Percentiles rank a stretch among this genome's conserved stretches.
phyloP scores from a whole-genome alignment of 345 rosid species.

The Arabis hirsuta region DNA sequence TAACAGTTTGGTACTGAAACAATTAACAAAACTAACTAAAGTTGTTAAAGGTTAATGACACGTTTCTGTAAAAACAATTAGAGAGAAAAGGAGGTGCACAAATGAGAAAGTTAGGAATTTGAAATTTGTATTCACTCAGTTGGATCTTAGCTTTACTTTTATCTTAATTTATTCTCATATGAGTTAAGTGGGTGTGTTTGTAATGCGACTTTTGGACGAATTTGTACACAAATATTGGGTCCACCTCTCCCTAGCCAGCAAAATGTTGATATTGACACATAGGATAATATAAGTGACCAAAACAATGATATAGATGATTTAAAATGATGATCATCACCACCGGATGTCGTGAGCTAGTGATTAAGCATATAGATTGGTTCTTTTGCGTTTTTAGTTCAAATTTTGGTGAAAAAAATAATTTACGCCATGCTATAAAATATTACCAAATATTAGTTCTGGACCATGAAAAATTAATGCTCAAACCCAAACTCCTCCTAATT shows the following conservation, averaged over 20 bases:
- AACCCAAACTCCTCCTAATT: no score
- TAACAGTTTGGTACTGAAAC: neutral
- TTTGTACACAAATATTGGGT: constrained; percentile 33
- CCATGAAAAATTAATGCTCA: no score
- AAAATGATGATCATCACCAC: neutral
- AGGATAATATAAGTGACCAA: constrained; percentile 18
- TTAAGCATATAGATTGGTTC: no score
- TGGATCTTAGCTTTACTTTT: constrained; percentile 34
- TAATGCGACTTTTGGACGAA: constrained; percentile 39
- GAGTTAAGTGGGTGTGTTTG: constrained; percentile 28
- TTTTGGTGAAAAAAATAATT: no score
- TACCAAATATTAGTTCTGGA: no score
- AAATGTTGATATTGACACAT: constrained; percentile 39
- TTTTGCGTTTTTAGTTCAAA: no score
- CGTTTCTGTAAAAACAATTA: constrained; percentile 22
- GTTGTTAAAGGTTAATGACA: constrained; percentile 21
- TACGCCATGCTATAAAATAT: no score
- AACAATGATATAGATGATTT: neutral
- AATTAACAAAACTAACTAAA: constrained; percentile 17
- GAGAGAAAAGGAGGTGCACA: constrained; percentile 22
- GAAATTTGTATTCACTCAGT: constrained; percentile 33
- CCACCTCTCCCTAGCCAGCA: constrained; percentile 41
- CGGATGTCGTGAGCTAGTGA: no score
- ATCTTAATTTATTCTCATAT: constrained; percentile 23
- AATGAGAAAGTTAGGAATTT: constrained; percentile 26